A percentile compares a stretch with the other conserved stretches of the same genome.
These are phyloP conservation scores for Blastobotrys mokoenaii DNA, from an alignment of 805 yeast genomes.

Conservation along the genomic window DNA sequence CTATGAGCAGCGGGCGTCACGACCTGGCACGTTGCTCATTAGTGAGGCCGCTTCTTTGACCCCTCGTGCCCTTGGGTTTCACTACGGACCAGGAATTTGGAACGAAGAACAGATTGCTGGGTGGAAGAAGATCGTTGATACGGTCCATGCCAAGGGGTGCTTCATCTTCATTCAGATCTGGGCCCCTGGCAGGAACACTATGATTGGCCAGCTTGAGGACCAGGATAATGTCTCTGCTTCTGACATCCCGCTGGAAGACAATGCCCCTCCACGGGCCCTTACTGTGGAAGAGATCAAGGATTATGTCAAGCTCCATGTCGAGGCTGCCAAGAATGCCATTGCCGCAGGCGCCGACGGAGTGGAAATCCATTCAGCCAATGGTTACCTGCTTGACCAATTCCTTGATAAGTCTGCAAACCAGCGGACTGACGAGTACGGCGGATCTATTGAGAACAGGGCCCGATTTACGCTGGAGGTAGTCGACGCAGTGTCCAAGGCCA, in stretches of 20 bases:
- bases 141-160: conserved; percentile 35
- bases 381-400: conserved; percentile 46
- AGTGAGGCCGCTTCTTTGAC: conserved; percentile 54
- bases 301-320: conserved; percentile 34
- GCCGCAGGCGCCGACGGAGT: conserved; percentile 54
- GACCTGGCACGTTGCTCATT: conserved; percentile 52
- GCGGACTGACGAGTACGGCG: conserved; percentile 59
- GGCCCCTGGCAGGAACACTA: conserved; percentile 33
- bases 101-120: conserved; percentile 77
- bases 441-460: conserved; percentile 49
- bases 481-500: conserved; percentile 31
- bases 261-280: conserved; percentile 24
- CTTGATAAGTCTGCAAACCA: conserved; percentile 38
- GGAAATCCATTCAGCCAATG: conserved; percentile 60
- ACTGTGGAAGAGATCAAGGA: conserved; percentile 35
- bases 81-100: conserved; percentile 38
- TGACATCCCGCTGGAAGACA: conserved; percentile 22
- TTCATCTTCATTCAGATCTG: conserved; percentile 35
- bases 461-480: conserved; percentile 42
- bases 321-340: conserved; percentile 44
- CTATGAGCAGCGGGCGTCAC: conserved; percentile 46
- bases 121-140: conserved; percentile 47
- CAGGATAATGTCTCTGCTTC: conserved; percentile 37
- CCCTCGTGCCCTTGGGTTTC: conserved; percentile 35
- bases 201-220: conserved; percentile 25